phyloP scores from a whole-genome alignment of 2,329 filamentous ascomycete species.

The Xylariomycetidae sp. region DNA sequence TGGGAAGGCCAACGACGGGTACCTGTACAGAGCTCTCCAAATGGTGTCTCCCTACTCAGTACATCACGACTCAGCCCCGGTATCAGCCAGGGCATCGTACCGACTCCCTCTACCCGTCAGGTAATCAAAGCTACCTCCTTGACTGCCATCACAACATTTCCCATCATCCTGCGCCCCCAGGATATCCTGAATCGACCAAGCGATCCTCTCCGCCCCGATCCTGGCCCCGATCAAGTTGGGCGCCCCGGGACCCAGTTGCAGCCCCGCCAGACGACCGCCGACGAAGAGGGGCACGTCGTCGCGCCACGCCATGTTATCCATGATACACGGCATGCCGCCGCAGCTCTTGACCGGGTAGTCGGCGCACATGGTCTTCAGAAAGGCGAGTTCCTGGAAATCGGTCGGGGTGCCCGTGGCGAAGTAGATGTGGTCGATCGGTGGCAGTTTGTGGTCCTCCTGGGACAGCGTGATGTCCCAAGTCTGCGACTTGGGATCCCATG shows the following conservation, averaged over 20 bases:
- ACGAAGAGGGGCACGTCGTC: conserved; percentile 69
- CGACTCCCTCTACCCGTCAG: conserved; percentile 36
- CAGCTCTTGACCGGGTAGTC: conserved; percentile 58
- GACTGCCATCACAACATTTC: conserved; percentile 9
- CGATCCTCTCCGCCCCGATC: conserved; percentile 67
- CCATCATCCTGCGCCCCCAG: conserved; percentile 31
- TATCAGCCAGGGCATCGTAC: conserved; percentile 27
- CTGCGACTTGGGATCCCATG: conserved; percentile 42
- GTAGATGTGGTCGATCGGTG: conserved; percentile 63
- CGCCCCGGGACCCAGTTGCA: conserved; percentile 68
- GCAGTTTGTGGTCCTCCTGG: conserved; percentile 44
- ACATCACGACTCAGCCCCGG: no score
- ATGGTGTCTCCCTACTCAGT: no score
- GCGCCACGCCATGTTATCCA: conserved; percentile 71
- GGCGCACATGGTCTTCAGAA: conserved; percentile 53
- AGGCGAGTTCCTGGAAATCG: conserved; percentile 56
- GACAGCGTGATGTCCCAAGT: conserved; percentile 36
- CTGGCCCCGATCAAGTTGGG: conserved; percentile 71
- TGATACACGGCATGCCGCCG: conserved; percentile 68
- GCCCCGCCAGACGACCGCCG: conserved; percentile 61
- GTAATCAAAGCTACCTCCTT: conserved; percentile 25
- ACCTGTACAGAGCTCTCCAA: no score
- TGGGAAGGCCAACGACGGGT: conserved; percentile 6
- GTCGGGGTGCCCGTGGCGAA: conserved; percentile 70
- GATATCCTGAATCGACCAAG: conserved; percentile 63